phyloP scores from a whole-genome alignment of 805 yeast genomes.

The Priceomyces castillae region DNA sequence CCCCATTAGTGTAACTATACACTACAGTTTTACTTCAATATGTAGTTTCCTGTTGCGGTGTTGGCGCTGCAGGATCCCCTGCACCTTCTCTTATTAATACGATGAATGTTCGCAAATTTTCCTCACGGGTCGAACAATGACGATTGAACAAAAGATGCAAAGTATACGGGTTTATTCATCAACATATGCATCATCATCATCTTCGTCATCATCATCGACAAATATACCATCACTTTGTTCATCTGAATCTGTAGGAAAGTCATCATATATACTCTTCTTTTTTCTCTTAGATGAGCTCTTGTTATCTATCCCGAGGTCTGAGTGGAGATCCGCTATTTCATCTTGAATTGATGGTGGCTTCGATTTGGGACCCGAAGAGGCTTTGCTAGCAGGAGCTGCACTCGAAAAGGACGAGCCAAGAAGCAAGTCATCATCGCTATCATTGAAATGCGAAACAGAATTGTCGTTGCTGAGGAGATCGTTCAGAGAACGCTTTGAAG shows the following conservation, averaged over 20 bases:
- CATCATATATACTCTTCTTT: constrained; percentile 9
- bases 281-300: constrained; percentile 1
- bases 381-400: not conserved
- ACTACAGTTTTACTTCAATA: no score
- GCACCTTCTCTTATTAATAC: no score
- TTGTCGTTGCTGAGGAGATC: not conserved
- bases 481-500: constrained; percentile 6
- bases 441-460: constrained; percentile 19
- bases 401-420: constrained; percentile 7
- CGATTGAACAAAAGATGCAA: no score
- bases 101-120: no score
- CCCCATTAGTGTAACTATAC: no score
- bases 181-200: constrained; percentile 17
- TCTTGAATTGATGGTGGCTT: constrained; percentile 12
- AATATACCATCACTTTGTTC: constrained; percentile 10
- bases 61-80: no score
- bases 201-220: constrained; percentile 11
- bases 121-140: no score
- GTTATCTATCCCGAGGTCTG: constrained; percentile 8
- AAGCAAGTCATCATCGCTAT: constrained; percentile 36
- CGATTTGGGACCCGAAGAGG: not conserved
- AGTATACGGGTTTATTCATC: constrained; percentile 9
- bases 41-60: no score
- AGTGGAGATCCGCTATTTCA: constrained; percentile 24
- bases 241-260: constrained; percentile 17